Conservation (phyloP, 129 eudicot species). For the Flaveria trinervia region DNA sequence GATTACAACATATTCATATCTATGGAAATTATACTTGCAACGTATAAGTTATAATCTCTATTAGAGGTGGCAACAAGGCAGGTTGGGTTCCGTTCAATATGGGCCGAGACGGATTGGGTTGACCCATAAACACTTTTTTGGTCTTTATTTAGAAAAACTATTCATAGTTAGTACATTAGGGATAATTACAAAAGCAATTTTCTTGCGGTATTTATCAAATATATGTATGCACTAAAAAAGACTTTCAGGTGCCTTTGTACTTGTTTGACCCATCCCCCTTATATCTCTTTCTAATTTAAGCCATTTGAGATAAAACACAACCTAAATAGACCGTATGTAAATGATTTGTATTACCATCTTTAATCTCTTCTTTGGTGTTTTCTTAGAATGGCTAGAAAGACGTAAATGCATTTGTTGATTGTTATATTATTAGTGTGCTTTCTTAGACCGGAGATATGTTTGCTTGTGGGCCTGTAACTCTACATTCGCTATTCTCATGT, state of each 20-base stretch:
- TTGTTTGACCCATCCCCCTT: not conserved
- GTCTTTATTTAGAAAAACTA: not conserved
- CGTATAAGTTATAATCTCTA: not conserved
- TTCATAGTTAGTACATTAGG: not conserved
- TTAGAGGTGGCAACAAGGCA: not conserved
- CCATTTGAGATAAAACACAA: not conserved
- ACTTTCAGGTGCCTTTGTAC: not conserved
- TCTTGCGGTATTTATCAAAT: not conserved
- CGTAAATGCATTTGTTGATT: slow-evolving; percentile 6
- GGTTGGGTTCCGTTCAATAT: not conserved
- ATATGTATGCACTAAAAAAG: not conserved
- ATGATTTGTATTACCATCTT: slow-evolving; percentile 1
- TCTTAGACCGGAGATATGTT: not conserved
- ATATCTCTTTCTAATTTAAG: not conserved
- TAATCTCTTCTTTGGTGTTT: not conserved
- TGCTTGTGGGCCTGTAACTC: not conserved
- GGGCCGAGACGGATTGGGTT: not conserved
- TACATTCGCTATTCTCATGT: not conserved
- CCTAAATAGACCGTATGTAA: not conserved
- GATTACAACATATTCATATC: not conserved
- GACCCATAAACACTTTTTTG: not conserved
- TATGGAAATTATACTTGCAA: not conserved
- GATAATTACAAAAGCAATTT: not conserved
- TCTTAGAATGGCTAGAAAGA: not conserved
- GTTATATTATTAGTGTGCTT: not conserved